phyloP scores from a whole-genome alignment of 768 basidiomycete species.

The Sporobolomyces phaffii region DNA sequence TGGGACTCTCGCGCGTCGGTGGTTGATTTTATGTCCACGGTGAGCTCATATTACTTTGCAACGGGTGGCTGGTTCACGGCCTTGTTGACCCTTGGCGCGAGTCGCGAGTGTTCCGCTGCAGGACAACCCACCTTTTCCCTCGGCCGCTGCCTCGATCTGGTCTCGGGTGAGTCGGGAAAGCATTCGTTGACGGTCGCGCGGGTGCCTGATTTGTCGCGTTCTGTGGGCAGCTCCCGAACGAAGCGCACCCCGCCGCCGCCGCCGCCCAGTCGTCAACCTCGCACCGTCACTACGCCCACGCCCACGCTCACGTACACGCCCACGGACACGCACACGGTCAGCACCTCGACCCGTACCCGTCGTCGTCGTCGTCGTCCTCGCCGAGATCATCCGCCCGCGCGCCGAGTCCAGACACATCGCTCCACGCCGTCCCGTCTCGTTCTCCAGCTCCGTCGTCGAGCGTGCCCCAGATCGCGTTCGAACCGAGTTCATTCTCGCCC shows the following conservation, averaged over 20 bases:
- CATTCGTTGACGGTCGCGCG: background rate
- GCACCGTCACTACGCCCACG: slow-evolving; percentile 1
- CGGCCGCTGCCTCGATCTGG: background rate
- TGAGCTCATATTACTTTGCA: background rate
- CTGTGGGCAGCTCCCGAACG: slow-evolving; percentile 20
- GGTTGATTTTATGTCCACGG: background rate
- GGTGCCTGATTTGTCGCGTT: background rate
- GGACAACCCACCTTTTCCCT: background rate
- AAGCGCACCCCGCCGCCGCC: background rate
- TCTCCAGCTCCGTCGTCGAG: background rate
- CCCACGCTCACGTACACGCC: background rate
- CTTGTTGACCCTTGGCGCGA: no score
- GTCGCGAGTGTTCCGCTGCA: no score
- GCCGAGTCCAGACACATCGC: no score
- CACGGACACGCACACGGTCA: background rate
- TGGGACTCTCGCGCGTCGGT: no score
- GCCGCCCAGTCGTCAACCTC: background rate
- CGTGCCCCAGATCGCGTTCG: background rate
- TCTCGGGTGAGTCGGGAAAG: no score
- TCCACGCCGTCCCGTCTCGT: background rate
- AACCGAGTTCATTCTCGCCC: background rate
- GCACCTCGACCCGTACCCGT: background rate
- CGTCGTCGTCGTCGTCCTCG: background rate
- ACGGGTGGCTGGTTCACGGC: no score
- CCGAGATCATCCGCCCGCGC: background rate